Base-by-base conservation (phyloP, 2,329 filamentous ascomycete genomes). In the Ophiocordyceps camponoti-floridani region DNA sequence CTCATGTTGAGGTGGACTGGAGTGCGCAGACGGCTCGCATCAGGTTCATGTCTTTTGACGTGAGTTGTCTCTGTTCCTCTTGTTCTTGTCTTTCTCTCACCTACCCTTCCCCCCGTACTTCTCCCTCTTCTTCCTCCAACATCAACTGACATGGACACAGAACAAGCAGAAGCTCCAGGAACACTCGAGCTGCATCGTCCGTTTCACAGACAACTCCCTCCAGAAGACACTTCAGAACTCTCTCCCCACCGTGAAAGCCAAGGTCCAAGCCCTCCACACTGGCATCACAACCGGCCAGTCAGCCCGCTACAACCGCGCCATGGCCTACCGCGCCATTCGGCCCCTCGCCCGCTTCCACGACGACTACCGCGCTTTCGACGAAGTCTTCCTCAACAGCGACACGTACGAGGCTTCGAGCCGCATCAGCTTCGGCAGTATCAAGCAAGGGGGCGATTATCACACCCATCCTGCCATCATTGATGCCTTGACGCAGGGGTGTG, bases 401-500 rank as follows among this genome's bases (percentile, higher is more conserved):
- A 33, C 41, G 30, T 31, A 37, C 14, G 43, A 46, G 35, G 47
- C 47, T 14, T 47, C 46, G 14, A 47, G 43, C 23, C 47, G 31
- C 10, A 31, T 40, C 19, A 45, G 41, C 41, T 45, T 40, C 30
- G 30, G 41, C 13, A 37, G 38, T n/a, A 43, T 47, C 14, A 46
- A 45, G 41, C 41, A 41, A 14, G 43, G 19, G 16, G 47, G 47
- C 9, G 31, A 35, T 33, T 48, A 45, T 40, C 27, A 41, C 16
- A 45, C 43, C n/a, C 46, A 49, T 12, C 48, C 46, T 1, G 43
- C 44, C 33, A 46, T 45, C 44, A 44, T 51, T 11, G 49, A 51
- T 10, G 43, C 43, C 41, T 40, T 46, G 13, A 42, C 45, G 8
- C 49, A 51, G n/a, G 40, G 45, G 2, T 46, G 41, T 3, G 73